Evolutionary conservation across 257 asterid species (phyloP).

Genomic region (Ehretia macrophylla): DNA sequence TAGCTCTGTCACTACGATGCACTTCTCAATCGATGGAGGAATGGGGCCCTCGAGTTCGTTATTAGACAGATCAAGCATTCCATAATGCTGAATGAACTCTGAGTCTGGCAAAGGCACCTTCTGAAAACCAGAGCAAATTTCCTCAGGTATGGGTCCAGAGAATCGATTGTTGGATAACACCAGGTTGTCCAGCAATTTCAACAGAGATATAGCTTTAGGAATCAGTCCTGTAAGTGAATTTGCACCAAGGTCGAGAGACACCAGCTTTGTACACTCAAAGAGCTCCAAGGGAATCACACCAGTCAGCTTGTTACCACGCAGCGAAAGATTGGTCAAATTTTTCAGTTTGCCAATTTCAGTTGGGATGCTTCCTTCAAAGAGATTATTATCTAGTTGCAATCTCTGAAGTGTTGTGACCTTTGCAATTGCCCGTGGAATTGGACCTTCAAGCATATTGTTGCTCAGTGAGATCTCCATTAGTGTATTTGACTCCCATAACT

Average conservation of each 20-base stretch:
- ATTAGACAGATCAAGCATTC: constrained; percentile 75
- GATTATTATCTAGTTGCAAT: constrained; percentile 57
- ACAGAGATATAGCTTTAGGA: constrained; percentile 44
- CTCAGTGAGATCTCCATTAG: constrained; percentile 49
- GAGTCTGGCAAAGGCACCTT: constrained; percentile 64
- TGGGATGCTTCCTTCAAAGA: constrained; percentile 59
- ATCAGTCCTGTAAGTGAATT: constrained; percentile 51
- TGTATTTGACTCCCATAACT: constrained; percentile 62
- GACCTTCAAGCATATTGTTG: constrained; percentile 50
- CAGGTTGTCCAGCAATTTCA: constrained; percentile 63
- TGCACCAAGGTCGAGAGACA: constrained; percentile 59
- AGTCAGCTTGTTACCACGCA: constrained; percentile 54
- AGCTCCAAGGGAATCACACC: constrained; percentile 65
- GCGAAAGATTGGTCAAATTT: constrained; percentile 68
- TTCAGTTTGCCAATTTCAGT: constrained; percentile 45
- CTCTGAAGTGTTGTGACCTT: constrained; percentile 36
- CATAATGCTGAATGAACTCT: constrained; percentile 73
- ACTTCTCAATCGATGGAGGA: constrained; percentile 50
- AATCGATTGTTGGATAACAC: constrained; percentile 59
- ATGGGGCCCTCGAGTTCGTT: constrained; percentile 56
- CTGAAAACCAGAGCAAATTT: constrained; percentile 73
- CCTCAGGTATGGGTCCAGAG: constrained; percentile 66
- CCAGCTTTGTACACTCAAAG: constrained; percentile 56
- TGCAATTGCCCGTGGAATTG: constrained; percentile 30
- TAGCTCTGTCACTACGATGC: constrained; percentile 45